Evolutionary conservation across 129 eudicot species (phyloP).

Genomic region (Tanacetum coccineum): DNA sequence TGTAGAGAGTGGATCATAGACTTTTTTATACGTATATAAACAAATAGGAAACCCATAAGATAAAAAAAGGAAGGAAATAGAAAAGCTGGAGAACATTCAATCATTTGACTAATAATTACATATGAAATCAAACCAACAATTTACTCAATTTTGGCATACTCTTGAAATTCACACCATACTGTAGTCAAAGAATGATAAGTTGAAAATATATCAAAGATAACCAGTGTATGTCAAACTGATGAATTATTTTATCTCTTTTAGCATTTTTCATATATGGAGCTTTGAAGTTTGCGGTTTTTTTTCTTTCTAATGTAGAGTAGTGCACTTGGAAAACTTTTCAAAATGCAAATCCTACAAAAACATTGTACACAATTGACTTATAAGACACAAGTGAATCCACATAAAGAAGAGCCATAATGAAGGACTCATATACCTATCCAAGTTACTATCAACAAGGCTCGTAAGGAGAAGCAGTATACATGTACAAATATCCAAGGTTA

Average conservation of each 20-base stretch:
- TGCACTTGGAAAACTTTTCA: no score
- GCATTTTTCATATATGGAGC: background rate
- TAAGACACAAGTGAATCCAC: background rate
- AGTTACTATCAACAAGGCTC: conserved; percentile 68
- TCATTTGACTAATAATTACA: background rate
- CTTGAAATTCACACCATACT: no score
- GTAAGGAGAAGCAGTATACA: conserved; percentile 71
- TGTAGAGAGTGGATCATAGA: background rate
- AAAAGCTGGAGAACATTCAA: no score
- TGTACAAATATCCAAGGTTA: conserved; percentile 81
- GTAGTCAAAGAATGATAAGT: no score
- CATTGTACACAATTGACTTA: background rate
- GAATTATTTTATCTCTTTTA: no score
- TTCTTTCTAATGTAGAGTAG: background rate
- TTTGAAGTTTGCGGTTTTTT: background rate
- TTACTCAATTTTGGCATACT: no score
- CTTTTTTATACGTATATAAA: background rate
- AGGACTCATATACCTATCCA: conserved; percentile 53
- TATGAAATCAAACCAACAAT: background rate
- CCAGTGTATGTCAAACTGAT: no score
- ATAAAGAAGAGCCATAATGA: background rate
- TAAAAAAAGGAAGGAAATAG: no score
- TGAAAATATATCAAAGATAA: no score
- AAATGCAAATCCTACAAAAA: background rate
- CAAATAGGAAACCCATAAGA: background rate